Percentiles rank a stretch among this genome's conserved stretches.
These are phyloP conservation scores for Penicillium thymicola DNA, from an alignment of 2,329 filamentous ascomycete species.

Conservation along the genomic window DNA sequence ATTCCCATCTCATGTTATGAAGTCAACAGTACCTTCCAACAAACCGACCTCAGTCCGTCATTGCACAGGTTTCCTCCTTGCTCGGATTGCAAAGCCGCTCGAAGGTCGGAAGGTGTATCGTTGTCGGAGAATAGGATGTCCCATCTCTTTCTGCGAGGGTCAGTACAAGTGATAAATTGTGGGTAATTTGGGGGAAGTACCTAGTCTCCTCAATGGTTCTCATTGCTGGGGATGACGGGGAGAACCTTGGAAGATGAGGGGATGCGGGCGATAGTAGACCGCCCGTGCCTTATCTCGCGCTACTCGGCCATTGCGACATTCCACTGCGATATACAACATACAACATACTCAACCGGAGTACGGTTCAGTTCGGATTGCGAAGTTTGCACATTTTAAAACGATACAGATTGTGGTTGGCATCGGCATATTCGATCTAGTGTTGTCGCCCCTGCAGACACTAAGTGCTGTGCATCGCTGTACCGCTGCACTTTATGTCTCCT, in stretches of 20 bases:
- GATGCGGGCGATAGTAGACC: slow-evolving; percentile 23
- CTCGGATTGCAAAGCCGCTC: slow-evolving; percentile 61
- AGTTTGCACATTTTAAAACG: not conserved
- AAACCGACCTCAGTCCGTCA: slow-evolving; percentile 76
- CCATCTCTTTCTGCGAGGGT: slow-evolving; percentile 61
- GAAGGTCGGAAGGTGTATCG: slow-evolving; percentile 59
- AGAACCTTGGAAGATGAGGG: slow-evolving; percentile 14
- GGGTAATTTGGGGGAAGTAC: slow-evolving; percentile 31
- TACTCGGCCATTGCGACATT: slow-evolving; percentile 11
- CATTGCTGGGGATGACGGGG: slow-evolving; percentile 40
- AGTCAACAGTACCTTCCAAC: slow-evolving; percentile 70
- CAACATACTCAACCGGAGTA: too few relatives aligned
- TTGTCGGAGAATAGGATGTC: slow-evolving; percentile 55
- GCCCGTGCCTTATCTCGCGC: slow-evolving; percentile 20
- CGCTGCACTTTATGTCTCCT: not conserved
- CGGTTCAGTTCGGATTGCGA: not conserved
- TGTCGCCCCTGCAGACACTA: not conserved
- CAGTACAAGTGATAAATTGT: not conserved
- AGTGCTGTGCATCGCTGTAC: not conserved
- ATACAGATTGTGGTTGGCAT: not conserved
- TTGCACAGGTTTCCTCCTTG: slow-evolving; percentile 62
- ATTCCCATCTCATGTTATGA: slow-evolving; percentile 2
- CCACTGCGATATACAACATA: slow-evolving; percentile 9
- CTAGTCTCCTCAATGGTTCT: slow-evolving; percentile 54
- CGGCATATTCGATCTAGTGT: not conserved